Conservation (phyloP, 2,329 filamentous ascomycete species). For the Mollisiaceae sp. region DNA sequence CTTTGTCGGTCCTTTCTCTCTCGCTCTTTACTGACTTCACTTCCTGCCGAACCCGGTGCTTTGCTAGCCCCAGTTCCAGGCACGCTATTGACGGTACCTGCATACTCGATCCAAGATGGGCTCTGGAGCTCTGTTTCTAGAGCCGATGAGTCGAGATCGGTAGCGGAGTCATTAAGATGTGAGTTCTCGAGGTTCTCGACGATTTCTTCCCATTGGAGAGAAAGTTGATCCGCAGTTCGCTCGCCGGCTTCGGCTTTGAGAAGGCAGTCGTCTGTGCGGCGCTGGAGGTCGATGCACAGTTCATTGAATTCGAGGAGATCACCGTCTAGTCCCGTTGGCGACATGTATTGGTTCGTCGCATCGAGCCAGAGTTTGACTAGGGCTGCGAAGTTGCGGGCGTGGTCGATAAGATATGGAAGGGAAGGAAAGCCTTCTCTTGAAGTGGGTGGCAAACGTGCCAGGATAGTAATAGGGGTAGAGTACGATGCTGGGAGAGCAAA, state of each 20-base stretch:
- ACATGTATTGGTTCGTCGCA: slow-evolving; percentile 39
- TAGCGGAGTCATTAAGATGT: slow-evolving; percentile 23
- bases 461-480: slow-evolving; percentile 89
- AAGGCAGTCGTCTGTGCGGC: slow-evolving; percentile 42
- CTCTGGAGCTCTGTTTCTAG: slow-evolving; percentile 21
- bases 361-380: slow-evolving; percentile 83
- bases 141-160: slow-evolving; percentile 20
- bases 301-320: slow-evolving; percentile 42
- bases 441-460: slow-evolving; percentile 77
- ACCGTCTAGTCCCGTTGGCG: slow-evolving; percentile 34
- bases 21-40: slow-evolving; percentile 25
- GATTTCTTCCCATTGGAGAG: slow-evolving; percentile 40
- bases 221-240: slow-evolving; percentile 32
- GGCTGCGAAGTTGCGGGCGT: slow-evolving; percentile 81
- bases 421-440: slow-evolving; percentile 92
- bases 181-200: slow-evolving; percentile 34
- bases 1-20: slow-evolving; percentile 39
- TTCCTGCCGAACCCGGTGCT: slow-evolving; percentile 35
- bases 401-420: slow-evolving; percentile 90
- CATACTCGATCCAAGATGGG: slow-evolving; percentile 31
- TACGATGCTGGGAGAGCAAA: slow-evolving; percentile 80
- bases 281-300: slow-evolving; percentile 40
- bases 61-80: slow-evolving; percentile 2
- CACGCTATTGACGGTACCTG: slow-evolving; percentile 18
- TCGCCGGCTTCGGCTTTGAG: slow-evolving; percentile 38